A percentile compares a stretch with the other conserved stretches of the same genome.
Evolutionary conservation across 352 stramenopile species (phyloP).

Genomic region (Elongisporangium prolatum): DNA sequence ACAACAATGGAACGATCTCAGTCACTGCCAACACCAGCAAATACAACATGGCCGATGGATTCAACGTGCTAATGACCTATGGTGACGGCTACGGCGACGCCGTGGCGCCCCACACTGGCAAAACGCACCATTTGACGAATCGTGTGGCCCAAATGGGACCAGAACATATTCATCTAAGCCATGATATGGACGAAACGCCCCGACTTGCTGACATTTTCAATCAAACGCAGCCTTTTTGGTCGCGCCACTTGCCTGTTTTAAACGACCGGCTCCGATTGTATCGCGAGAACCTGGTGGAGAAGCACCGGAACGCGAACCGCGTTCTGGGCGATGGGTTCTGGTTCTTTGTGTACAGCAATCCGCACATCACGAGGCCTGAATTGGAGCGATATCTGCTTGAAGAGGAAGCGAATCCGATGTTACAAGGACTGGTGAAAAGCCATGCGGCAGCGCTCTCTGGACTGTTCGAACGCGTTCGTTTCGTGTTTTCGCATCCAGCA

Average conservation of each 20-base stretch:
- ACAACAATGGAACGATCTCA: constrained; percentile 16
- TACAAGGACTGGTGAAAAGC: constrained; percentile 6
- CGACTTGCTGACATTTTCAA: constrained; percentile 19
- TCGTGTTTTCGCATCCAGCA: constrained; percentile 23
- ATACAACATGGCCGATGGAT: constrained; percentile 30
- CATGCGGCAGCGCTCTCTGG: constrained; percentile 6
- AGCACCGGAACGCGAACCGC: constrained; percentile 15
- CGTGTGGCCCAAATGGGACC: constrained; percentile 21
- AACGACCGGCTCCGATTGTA: constrained; percentile 17
- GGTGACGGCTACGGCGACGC: constrained; percentile 31
- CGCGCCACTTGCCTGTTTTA: constrained; percentile 9
- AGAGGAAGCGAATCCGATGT: constrained; percentile 6
- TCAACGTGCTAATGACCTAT: constrained; percentile 39
- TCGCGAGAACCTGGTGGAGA: constrained; percentile 14
- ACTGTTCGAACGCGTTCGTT: constrained; percentile 13
- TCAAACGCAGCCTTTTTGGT: constrained; percentile 16
- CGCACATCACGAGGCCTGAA: constrained; percentile 10
- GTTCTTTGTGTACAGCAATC: constrained; percentile 43
- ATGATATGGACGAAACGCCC: constrained; percentile 24
- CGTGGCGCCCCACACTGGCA: constrained; percentile 19
- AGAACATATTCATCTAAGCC: constrained; percentile 23
- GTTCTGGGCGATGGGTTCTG: constrained; percentile 40
- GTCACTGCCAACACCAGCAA: constrained; percentile 11
- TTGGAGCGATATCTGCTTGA: constrained; percentile 18
- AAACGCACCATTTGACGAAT: constrained; percentile 23